Evolutionary conservation across 2,329 filamentous ascomycete species (phyloP).

Genomic region (Aureobasidium sp.): DNA sequence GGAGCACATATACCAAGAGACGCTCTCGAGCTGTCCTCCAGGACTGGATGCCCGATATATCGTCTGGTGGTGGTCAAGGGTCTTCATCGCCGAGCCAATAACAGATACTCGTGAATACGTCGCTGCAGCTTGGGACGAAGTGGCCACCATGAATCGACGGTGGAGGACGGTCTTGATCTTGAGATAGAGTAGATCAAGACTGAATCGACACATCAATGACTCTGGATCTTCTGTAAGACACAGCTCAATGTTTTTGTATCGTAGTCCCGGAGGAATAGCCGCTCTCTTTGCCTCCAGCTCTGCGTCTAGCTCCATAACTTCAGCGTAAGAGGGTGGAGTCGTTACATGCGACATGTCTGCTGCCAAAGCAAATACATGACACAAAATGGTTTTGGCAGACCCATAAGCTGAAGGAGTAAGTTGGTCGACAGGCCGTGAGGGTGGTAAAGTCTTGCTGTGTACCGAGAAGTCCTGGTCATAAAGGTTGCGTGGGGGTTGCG

Average conservation of each 20-base stretch:
- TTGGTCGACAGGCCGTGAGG: constrained; percentile 26
- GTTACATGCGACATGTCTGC: constrained; percentile 34
- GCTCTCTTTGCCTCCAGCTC: constrained; percentile 31
- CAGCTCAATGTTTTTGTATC: constrained; percentile 32
- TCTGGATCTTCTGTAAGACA: constrained; percentile 44
- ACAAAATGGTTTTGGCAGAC: constrained; percentile 30
- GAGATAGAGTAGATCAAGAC: constrained; percentile 45
- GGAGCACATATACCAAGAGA: constrained; percentile 42
- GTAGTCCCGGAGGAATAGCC: constrained; percentile 30
- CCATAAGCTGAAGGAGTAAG: constrained; percentile 31
- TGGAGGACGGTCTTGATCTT: constrained; percentile 50
- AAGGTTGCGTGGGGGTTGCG: constrained; percentile 38
- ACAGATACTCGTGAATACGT: constrained; percentile 41
- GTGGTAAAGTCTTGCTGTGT: constrained; percentile 31
- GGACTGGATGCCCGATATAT: constrained; percentile 43
- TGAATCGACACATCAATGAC: constrained; percentile 47
- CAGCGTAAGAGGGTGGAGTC: constrained; percentile 29
- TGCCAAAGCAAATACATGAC: constrained; percentile 33
- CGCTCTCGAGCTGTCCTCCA: constrained; percentile 37
- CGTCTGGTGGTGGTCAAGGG: constrained; percentile 44
- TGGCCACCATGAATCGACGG: constrained; percentile 41
- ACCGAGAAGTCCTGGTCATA: constrained; percentile 39
- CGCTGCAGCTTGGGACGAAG: constrained; percentile 23
- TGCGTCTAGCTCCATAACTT: constrained; percentile 34
- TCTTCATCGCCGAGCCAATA: constrained; percentile 41